Evolutionary conservation across 1,284 basidiomycete genomes (phyloP).

Genomic region (Sanguinoderma infundibulare): DNA sequence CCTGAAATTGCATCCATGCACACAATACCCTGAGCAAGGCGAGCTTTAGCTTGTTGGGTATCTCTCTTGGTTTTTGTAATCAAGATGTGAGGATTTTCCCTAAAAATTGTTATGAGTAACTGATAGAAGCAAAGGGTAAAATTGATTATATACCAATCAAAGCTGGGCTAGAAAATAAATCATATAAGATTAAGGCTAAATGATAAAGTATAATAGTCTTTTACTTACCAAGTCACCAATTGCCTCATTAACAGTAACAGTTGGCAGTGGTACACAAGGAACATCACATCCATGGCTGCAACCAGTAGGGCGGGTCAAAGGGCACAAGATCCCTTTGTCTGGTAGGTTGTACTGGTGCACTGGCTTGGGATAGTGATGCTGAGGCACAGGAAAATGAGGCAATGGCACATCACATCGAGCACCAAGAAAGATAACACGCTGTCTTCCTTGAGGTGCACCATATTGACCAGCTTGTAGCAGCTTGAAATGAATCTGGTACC

Average conservation of each 20-base stretch:
- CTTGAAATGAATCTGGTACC: conserved; percentile 71
- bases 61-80: conserved; percentile 39
- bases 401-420: conserved; percentile 57
- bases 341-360: conserved; percentile 38
- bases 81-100: conserved; percentile 54
- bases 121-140: not conserved
- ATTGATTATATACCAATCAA: conserved; percentile 56
- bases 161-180: conserved; percentile 48
- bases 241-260: conserved; percentile 65
- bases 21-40: conserved; percentile 45
- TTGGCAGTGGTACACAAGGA: conserved; percentile 57
- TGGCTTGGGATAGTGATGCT: conserved; percentile 48
- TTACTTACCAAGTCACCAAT: conserved; percentile 67
- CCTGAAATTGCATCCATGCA: conserved; percentile 41
- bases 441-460: conserved; percentile 70
- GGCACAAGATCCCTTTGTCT: conserved; percentile 39
- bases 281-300: conserved; percentile 30
- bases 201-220: not conserved
- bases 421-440: conserved; percentile 69
- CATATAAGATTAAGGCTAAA: conserved; percentile 1
- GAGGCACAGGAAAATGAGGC: conserved; percentile 68
- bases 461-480: conserved; percentile 70
- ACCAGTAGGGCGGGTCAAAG: conserved; percentile 12
- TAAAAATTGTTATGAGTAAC: conserved; percentile 26
- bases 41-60: conserved; percentile 35